Evolutionary conservation across 441 rosid genomes (phyloP), one percentile per base, ranked within the genome.

Genomic region (Erysimum cheiri): DNA sequence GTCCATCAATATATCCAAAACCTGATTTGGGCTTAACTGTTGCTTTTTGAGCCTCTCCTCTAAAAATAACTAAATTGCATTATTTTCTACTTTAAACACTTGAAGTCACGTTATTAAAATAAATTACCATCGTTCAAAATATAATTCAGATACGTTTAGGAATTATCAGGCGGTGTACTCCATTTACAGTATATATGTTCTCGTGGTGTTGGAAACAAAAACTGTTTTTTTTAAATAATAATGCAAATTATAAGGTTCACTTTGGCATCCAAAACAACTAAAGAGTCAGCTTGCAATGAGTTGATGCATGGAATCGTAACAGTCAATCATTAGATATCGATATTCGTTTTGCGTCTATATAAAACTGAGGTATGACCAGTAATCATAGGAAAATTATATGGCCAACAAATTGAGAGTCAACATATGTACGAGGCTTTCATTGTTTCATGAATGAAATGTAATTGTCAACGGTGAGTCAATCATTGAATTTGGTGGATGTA

Each of bases 401-500:
- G 28, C n/a, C 33, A 19, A 2, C 8, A 57, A 36, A 19, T 1
- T 32, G 15, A 36, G 62, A 36, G 46, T 35, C 44, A 57, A 33
- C 10, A 55, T 4, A 55, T 17, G 31, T 35, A 35, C 44, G 14
- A 57, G 8, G 29, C 61, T 17, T 17, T 33, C 24, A 10, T 12
- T 10, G 46, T 36, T 57, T 17, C 46, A 35, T 17, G 8, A 33
- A 33, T 53, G 12, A 9, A 10, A 17, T 58, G 62, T 36, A 36
- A 58, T 37, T 58, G 47, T 58, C 47, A 58, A 58, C 46, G 6
- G 2, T 58, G 5, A 15, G 31, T 37, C 32, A 58, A 19, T 24
- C 33, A 39, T 13, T 59, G 33, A 24, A 59, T 57, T 57, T 57
- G 62, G 10, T 36, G 41, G 58, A 17, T 35, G 31, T 11, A 13